Conservation (phyloP, 129 eudicot species). For the Deinandra increscens region DNA sequence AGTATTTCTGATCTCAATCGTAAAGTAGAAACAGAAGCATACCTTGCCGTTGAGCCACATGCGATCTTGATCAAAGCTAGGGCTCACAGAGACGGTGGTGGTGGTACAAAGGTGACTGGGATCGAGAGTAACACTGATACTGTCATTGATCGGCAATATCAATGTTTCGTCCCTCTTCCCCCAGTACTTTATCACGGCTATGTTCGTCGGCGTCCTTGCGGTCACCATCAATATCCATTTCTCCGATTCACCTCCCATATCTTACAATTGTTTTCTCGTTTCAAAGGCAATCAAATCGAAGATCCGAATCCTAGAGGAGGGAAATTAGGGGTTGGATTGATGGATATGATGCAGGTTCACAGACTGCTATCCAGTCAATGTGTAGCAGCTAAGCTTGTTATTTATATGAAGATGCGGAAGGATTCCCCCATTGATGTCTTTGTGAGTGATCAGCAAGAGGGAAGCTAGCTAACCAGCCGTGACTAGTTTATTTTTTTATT, state of each 20-base stretch:
- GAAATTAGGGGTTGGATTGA: not conserved
- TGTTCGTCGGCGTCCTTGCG: slow-evolving; percentile 95
- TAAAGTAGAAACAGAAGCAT: not conserved
- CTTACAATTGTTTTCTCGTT: not conserved
- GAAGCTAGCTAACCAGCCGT: too few relatives aligned
- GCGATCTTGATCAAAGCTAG: slow-evolving; percentile 73
- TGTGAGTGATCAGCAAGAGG: slow-evolving; percentile 7
- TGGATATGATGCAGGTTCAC: slow-evolving; percentile 1
- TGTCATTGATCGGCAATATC: slow-evolving; percentile 86
- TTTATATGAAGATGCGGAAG: slow-evolving; percentile 27
- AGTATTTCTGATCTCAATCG: not conserved
- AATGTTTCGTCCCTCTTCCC: slow-evolving; percentile 92
- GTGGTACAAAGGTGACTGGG: slow-evolving; percentile 92
- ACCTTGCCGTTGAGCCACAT: slow-evolving; percentile 99
- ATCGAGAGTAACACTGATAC: slow-evolving; percentile 95
- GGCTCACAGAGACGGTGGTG: slow-evolving; percentile 91
- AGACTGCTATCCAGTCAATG: slow-evolving; percentile 6
- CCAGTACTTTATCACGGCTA: slow-evolving; percentile 98
- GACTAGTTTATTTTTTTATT: too few relatives aligned
- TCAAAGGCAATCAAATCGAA: slow-evolving; percentile 12
- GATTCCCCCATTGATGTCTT: slow-evolving; percentile 28
- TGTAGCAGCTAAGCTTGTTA: not conserved
- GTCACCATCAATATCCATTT: slow-evolving; percentile 89
- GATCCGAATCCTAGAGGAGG: slow-evolving; percentile 16
- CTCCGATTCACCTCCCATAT: slow-evolving; percentile 42